phyloP scores from a whole-genome alignment of 345 rosid genomes.

The Brassica cretica region DNA sequence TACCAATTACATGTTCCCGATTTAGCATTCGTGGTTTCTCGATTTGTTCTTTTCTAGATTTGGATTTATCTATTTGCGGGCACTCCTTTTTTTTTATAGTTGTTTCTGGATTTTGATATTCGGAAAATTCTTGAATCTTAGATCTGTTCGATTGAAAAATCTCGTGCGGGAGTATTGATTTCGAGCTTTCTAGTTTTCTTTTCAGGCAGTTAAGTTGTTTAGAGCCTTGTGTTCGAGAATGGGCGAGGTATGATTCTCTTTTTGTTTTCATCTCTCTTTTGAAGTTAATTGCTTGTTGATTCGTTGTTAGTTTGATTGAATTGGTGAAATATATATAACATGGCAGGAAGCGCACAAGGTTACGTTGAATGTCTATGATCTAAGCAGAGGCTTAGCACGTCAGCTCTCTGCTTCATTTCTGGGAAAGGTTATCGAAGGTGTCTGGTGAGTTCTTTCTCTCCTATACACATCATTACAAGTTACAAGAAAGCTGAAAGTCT shows the following conservation, averaged over 20 bases:
- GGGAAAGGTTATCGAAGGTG: constrained; percentile 88
- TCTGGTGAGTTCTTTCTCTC: constrained; percentile 59
- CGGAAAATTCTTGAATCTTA: background rate
- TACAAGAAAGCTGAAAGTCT: background rate
- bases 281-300: background rate
- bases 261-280: background rate
- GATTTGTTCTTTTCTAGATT: constrained; percentile 7
- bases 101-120: background rate
- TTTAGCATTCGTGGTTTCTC: constrained; percentile 9
- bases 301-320: background rate
- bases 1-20: background rate
- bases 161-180: background rate
- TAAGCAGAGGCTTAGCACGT: constrained; percentile 92
- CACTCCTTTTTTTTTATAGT: background rate
- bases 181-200: background rate
- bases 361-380: constrained; percentile 76
- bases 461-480: background rate
- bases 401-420: constrained; percentile 75
- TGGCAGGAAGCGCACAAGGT: constrained; percentile 78
- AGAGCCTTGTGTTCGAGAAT: constrained; percentile 28
- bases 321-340: constrained; percentile 13
- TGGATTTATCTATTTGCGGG: background rate
- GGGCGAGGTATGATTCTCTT: constrained; percentile 62
- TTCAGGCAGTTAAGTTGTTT: constrained; percentile 1
- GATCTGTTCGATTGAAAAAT: constrained; percentile 18